These are phyloP conservation scores for Ustilago shanxiensis DNA, from an alignment of 1,284 basidiomycete genomes.

Conservation along the genomic window DNA sequence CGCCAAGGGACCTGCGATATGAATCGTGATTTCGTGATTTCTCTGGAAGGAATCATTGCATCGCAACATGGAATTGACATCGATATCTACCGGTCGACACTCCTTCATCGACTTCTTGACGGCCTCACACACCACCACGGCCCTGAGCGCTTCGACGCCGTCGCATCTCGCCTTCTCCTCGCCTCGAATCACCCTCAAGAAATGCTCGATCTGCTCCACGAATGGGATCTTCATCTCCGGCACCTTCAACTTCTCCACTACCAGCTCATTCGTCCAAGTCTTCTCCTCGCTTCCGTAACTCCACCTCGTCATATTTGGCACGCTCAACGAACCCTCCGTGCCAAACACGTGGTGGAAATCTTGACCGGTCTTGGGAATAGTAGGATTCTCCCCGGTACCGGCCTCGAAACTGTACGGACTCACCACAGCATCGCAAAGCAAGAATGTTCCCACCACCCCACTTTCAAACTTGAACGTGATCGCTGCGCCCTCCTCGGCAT, in stretches of 20 bases:
- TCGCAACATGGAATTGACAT: not conserved
- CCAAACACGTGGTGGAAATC: conserved; percentile 1
- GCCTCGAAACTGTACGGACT: not conserved
- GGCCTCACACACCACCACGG: not conserved
- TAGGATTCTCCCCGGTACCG: not conserved
- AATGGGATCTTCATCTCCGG: not conserved
- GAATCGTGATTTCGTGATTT: no score
- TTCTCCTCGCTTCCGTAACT: not conserved
- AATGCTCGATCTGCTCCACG: not conserved
- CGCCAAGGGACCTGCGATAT: no score
- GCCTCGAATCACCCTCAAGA: not conserved
- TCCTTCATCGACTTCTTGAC: not conserved
- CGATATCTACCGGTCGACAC: not conserved
- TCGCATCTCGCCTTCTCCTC: not conserved
- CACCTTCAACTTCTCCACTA: not conserved
- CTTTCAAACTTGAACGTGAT: not conserved
- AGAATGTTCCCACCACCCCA: not conserved
- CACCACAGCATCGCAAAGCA: conserved; percentile 1
- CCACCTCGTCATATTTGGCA: not conserved
- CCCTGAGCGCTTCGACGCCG: not conserved
- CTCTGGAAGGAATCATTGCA: no score
- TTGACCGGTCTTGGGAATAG: not conserved
- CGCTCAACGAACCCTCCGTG: not conserved
- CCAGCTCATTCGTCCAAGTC: no score
- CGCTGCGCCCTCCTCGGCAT: not conserved